Conservation (phyloP, 108 stramenopile species). For the Cyclotella distinguenda region DNA sequence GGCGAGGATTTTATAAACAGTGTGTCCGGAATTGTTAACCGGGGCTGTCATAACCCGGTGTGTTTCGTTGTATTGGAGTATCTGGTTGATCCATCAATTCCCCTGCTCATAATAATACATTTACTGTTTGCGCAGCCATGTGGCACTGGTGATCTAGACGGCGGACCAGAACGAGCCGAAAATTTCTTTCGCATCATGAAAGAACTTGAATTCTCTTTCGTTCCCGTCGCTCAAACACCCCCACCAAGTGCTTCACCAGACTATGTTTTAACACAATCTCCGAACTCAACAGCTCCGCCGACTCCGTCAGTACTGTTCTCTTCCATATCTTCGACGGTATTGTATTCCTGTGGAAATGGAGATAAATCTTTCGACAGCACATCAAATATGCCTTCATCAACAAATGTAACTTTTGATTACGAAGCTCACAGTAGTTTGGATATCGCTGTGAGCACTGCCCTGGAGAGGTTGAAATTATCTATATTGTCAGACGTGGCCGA, state of each 20-base stretch:
- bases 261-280: neutral
- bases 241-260: neutral
- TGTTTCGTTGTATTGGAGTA: neutral
- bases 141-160: constrained; percentile 46
- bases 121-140: constrained; percentile 12
- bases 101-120: neutral
- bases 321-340: constrained; percentile 1
- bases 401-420: constrained; percentile 36
- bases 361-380: neutral
- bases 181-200: constrained; percentile 59
- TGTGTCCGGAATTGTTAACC: constrained; percentile 50
- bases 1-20: constrained; percentile 42
- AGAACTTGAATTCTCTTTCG: constrained; percentile 37
- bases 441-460: constrained; percentile 23
- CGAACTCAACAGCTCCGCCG: constrained; percentile 2
- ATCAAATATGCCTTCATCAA: constrained; percentile 3
- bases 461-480: constrained; percentile 31
- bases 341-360: constrained; percentile 9
- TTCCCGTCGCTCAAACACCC: constrained; percentile 5
- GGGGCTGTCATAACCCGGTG: constrained; percentile 48
- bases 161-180: constrained; percentile 63
- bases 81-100: neutral
- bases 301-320: neutral
- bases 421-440: constrained; percentile 37
- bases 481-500: constrained; percentile 36